These are phyloP conservation scores for Ustilago lituana DNA, from an alignment of 1,284 basidiomycete genomes.

Conservation along the genomic window DNA sequence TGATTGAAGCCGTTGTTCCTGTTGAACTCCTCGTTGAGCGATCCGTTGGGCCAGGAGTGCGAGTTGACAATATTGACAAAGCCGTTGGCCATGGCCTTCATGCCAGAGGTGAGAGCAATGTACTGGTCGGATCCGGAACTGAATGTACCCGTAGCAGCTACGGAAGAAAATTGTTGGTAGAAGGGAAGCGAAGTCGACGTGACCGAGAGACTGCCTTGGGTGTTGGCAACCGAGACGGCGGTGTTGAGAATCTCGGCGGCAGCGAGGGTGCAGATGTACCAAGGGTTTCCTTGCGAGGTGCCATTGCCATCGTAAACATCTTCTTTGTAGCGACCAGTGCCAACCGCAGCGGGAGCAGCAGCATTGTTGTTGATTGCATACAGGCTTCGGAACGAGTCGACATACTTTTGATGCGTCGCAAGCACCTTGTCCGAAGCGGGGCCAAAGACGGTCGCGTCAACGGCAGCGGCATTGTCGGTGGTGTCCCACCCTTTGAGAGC, in stretches of 20 bases:
- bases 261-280: constrained; percentile 54
- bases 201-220: constrained; percentile 25
- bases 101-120: constrained; percentile 27
- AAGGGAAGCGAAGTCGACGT: constrained; percentile 41
- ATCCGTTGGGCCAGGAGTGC: constrained; percentile 47
- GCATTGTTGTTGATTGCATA: constrained; percentile 50
- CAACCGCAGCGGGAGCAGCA: constrained; percentile 37
- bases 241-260: constrained; percentile 53
- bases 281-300: constrained; percentile 49
- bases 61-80: constrained; percentile 46
- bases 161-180: constrained; percentile 42
- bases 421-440: constrained; percentile 48
- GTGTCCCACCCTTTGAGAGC: constrained; percentile 50
- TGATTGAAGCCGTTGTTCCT: constrained; percentile 44
- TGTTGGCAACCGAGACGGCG: constrained; percentile 23
- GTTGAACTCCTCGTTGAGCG: constrained; percentile 50
- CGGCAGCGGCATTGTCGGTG: constrained; percentile 13
- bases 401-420: constrained; percentile 50
- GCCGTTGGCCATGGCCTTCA: constrained; percentile 44
- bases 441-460: constrained; percentile 32
- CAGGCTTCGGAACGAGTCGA: constrained; percentile 47
- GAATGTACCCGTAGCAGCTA: constrained; percentile 29
- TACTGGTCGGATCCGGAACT: constrained; percentile 19
- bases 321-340: constrained; percentile 39
- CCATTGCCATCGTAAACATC: constrained; percentile 47